Percentiles rank a stretch among this genome's conserved stretches.
phyloP scores from a whole-genome alignment of 371 early-diverging fungal species.

The Mucor plumbeus region DNA sequence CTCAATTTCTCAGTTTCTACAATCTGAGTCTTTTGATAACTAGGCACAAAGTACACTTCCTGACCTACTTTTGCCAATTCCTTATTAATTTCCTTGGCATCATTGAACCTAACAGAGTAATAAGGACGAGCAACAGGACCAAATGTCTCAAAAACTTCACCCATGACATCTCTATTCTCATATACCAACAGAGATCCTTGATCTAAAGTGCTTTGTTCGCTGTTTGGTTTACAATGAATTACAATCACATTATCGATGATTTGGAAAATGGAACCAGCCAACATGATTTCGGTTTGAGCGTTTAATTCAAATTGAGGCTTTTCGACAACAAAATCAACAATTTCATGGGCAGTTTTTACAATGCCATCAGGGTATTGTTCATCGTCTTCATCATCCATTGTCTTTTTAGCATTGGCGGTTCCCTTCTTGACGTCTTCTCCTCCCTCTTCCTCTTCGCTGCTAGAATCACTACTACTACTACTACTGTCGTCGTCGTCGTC shows the following conservation, averaged over 20 bases:
- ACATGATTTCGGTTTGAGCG: constrained; percentile 51
- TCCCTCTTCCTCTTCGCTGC: constrained; percentile 23
- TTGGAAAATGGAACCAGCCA: constrained; percentile 72
- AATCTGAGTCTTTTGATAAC: constrained; percentile 57
- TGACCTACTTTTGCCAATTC: constrained; percentile 52
- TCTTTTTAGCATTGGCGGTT: not conserved
- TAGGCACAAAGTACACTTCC: constrained; percentile 66
- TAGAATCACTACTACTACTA: constrained; percentile 16
- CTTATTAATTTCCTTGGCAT: constrained; percentile 61
- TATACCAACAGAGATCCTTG: constrained; percentile 76
- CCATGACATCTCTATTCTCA: constrained; percentile 72
- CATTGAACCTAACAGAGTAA: constrained; percentile 82
- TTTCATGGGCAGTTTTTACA: constrained; percentile 63
- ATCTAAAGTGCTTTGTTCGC: constrained; percentile 72
- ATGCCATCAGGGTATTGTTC: constrained; percentile 13
- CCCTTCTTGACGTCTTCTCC: not conserved
- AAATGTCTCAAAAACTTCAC: constrained; percentile 91
- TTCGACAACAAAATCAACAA: constrained; percentile 54
- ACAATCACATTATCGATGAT: constrained; percentile 81
- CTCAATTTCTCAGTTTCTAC: constrained; percentile 72
- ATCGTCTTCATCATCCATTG: constrained; percentile 29
- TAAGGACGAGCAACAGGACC: constrained; percentile 88
- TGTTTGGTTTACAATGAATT: constrained; percentile 60
- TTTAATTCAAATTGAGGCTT: constrained; percentile 70
- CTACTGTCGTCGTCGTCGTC: constrained; percentile 19